These are phyloP conservation scores for Alternaria gaisen DNA, from an alignment of 2,329 filamentous ascomycete genomes.

Conservation along the genomic window DNA sequence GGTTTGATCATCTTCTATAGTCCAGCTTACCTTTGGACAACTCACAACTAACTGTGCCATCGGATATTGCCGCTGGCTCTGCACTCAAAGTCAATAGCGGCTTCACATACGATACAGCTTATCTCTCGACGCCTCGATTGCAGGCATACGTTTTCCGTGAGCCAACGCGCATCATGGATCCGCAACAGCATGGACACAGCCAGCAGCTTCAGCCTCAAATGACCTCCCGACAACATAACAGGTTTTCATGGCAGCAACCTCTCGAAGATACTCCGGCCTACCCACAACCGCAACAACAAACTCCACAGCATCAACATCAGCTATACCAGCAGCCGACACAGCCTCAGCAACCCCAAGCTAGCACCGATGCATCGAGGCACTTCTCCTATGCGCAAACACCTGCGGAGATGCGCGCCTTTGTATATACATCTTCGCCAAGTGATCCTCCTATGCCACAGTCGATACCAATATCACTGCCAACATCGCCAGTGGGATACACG, in stretches of 20 bases:
- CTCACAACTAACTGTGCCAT: conserved; percentile 12
- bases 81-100: conserved; percentile 1
- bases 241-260: conserved; percentile 49
- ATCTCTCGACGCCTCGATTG: neutral
- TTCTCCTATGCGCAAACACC: conserved; percentile 51
- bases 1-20: conserved; percentile 1
- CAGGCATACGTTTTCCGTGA: neutral
- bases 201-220: conserved; percentile 27
- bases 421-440: conserved; percentile 36
- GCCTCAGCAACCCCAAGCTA: conserved; percentile 17
- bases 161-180: conserved; percentile 30
- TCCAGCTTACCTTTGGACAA: conserved; percentile 6
- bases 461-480: conserved; percentile 28
- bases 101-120: neutral
- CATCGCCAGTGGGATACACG: conserved; percentile 34
- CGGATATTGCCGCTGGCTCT: neutral
- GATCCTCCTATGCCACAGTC: conserved; percentile 38
- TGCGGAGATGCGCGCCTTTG: conserved; percentile 41
- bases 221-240: conserved; percentile 29
- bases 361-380: conserved; percentile 34
- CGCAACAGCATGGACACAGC: conserved; percentile 29
- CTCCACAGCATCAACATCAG: conserved; percentile 2
- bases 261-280: conserved; percentile 11
- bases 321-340: conserved; percentile 10
- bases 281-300: conserved; percentile 9